Evolutionary conservation across 176 grass and related monocot genomes (phyloP), one percentile per base, ranked within the genome.

Genomic region (Calamus simplicifolius): DNA sequence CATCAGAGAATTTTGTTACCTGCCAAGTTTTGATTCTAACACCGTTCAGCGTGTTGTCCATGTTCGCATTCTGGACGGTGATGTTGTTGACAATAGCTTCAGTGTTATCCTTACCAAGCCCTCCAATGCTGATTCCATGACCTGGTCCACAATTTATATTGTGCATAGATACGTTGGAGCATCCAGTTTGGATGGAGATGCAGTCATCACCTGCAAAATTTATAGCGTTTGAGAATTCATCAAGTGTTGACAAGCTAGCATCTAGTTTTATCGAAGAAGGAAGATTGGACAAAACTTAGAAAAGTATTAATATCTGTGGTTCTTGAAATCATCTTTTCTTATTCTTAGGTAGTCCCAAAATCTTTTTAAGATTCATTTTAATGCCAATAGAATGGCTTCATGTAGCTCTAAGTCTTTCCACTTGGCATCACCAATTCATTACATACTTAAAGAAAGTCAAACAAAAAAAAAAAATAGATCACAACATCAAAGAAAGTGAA

Each of bases 1-100:
- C 8, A 12, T 43, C 10, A 43, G 35, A 43, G 8, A 43, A 13
- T 43, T 43, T 43, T 10, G 27, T 51, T 73, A 86, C 83, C 83
- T 89, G 86, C 86, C 86, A 90, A 48, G 86, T 90, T 69, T 90
- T 90, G 62, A 90, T 90, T 17, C 86, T 49, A 57, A 81, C 74
- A 48, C 66, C 86, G 6, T 51, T 69, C 52, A n/a, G n/a, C 48
- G 81, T 90, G 61, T 48, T 49, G 53, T 31, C 64, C 17, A 89
- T 58, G 12, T 61, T 67, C 29, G 81, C 51, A 50, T 82, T 70
- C 52, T 79, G 78, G 8, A 90, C 74, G 19, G 55, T 62, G 56
- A 90, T 29, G 27, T 71, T 71, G 21, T 74, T 76, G 7, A 85
- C 86, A 26, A 49, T 5, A 25, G 81, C 86, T 30, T 35, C 10